Evolutionary conservation across 345 rosid genomes (phyloP), one percentile per base, ranked within the genome.

Genomic region (Murraya koenigii): DNA sequence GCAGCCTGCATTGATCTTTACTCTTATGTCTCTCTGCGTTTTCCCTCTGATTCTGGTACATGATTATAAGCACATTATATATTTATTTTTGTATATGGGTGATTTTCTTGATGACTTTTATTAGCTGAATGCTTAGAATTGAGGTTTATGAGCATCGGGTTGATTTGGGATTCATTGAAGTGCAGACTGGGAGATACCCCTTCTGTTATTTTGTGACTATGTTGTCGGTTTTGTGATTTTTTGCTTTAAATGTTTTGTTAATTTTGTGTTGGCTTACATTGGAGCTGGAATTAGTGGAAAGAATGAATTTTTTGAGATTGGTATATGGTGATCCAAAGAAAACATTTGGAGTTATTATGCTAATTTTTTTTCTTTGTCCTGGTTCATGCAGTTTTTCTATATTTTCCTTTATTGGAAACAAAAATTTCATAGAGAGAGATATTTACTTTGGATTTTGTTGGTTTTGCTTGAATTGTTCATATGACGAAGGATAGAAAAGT

Each of bases 1-100:
- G 98, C 98, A 65, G 90, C 98, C 25, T 90, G 97, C 84, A 89
- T 97, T 90, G 85, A 88, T 87, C 97, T 94, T 82, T 93, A 80
- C 83, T 93, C 94, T 65, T 79, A 69, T 28, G 89, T 86, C 78
- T 79, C 96, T 69, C 82, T 97, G 26, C 88, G 88, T 58, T 75
- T 89, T 80, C 89, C 85, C n/a, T 68, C 85, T 75, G 84, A 80
- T 74, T 75, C 89, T 79, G 93, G 94, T 92, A 76, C 55, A 19
- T 69, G 10, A 20, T 65, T 26, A 28, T 28, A 0, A 41, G 15
- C 39, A 2, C 3, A 32, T 7, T 20, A 19, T 65, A 1, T 44
- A 1, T 1, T 60, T 44, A 36, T 20, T 1, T 70, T 74, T 4
- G 59, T 49, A 58, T 32, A 6, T 23, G 44, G 72, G 59, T 33